These are phyloP conservation scores for Solanum hybrid DNA, from an alignment of 305 asterid species.

Conservation along the genomic window DNA sequence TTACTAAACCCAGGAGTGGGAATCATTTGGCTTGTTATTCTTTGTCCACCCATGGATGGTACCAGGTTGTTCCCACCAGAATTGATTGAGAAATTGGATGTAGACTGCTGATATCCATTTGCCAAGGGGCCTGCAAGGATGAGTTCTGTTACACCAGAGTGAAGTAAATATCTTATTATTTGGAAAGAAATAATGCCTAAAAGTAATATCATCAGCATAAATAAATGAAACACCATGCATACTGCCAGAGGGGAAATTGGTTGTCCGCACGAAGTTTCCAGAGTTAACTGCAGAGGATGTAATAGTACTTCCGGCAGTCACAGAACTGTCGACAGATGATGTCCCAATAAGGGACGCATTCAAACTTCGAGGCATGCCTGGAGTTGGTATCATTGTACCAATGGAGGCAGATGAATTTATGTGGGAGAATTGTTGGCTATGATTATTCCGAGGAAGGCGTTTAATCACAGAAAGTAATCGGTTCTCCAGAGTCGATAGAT, in stretches of 20 bases:
- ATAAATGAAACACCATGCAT: slow-evolving; percentile 49
- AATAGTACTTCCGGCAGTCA: slow-evolving; percentile 35
- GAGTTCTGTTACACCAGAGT: slow-evolving; percentile 15
- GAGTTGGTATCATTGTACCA: slow-evolving; percentile 96
- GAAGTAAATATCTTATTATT: neutral
- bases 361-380: slow-evolving; percentile 76
- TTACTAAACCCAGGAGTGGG: slow-evolving; percentile 87
- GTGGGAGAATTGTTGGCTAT: slow-evolving; percentile 57
- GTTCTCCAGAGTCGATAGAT: slow-evolving; percentile 59
- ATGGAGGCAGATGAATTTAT: slow-evolving; percentile 51
- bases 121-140: slow-evolving; percentile 52
- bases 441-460: slow-evolving; percentile 46
- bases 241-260: slow-evolving; percentile 49
- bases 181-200: neutral
- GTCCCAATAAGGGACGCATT: slow-evolving; percentile 43
- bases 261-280: slow-evolving; percentile 47
- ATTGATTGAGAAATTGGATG: slow-evolving; percentile 45
- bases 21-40: slow-evolving; percentile 84
- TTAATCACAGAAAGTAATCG: slow-evolving; percentile 60
- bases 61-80: slow-evolving; percentile 56
- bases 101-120: slow-evolving; percentile 59
- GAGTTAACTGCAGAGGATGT: slow-evolving; percentile 50
- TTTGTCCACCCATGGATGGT: slow-evolving; percentile 54
- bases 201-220: slow-evolving; percentile 43
- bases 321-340: slow-evolving; percentile 49